Evolutionary conservation across 1,284 basidiomycete genomes (phyloP).

Genomic region (Moesziomyces aphidis): DNA sequence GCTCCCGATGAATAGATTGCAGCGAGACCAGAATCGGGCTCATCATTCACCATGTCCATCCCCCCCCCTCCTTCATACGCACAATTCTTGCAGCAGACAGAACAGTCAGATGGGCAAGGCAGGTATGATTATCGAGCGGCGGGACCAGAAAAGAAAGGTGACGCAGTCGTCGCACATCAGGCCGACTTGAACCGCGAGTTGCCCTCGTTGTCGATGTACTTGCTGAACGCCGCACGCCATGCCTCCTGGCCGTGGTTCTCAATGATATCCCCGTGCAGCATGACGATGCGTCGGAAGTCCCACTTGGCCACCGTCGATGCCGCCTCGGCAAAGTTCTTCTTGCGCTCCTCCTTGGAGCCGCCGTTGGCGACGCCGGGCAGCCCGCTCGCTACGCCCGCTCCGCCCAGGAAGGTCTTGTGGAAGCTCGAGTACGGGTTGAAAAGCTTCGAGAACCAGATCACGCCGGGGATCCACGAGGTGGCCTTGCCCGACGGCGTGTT

Average conservation of each 20-base stretch:
- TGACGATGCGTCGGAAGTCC: constrained; percentile 90
- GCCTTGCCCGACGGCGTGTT: constrained; percentile 39
- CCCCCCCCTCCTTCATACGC: no score
- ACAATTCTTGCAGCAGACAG: no score
- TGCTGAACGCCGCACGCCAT: constrained; percentile 71
- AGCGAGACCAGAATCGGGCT: neutral
- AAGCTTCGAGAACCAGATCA: constrained; percentile 43
- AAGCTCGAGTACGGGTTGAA: constrained; percentile 40
- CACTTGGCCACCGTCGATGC: constrained; percentile 79
- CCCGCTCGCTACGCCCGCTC: constrained; percentile 29
- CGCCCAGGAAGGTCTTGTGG: constrained; percentile 51
- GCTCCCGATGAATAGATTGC: no score
- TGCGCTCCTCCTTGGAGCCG: constrained; percentile 66
- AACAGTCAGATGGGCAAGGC: neutral
- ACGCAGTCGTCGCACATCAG: neutral
- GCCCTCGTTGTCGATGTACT: constrained; percentile 48
- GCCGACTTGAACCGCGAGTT: constrained; percentile 43
- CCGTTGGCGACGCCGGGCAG: constrained; percentile 45
- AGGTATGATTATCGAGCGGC: no score
- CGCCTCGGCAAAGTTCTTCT: constrained; percentile 68
- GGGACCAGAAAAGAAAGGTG: neutral
- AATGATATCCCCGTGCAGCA: constrained; percentile 92
- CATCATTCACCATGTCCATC: neutral
- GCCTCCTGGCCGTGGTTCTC: constrained; percentile 79
- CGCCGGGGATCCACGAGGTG: constrained; percentile 54